These are phyloP conservation scores for Fusarium sp. DNA, from an alignment of 2,329 filamentous ascomycete genomes.

Conservation along the genomic window DNA sequence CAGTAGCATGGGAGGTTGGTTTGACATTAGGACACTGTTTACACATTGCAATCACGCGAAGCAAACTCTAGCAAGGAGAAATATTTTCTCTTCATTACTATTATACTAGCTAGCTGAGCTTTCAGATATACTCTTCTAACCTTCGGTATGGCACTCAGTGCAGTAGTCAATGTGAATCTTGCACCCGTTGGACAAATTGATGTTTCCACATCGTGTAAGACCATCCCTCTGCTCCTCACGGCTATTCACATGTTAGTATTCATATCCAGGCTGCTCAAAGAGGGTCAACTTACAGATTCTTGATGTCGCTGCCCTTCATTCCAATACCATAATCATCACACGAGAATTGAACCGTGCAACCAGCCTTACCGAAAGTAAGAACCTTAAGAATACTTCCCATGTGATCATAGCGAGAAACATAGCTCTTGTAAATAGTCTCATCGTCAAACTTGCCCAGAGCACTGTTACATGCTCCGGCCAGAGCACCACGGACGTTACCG, in stretches of 20 bases:
- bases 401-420: not conserved
- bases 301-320: constrained; percentile 18
- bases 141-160: not conserved
- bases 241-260: not conserved
- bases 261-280: fast-evolving
- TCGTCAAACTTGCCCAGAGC: constrained; percentile 7
- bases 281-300: constrained; percentile 10
- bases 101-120: fast-evolving
- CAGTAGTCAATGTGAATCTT: constrained; percentile 21
- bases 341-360: constrained; percentile 9
- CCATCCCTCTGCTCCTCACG: not conserved
- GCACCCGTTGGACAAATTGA: constrained; percentile 8
- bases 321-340: constrained; percentile 19
- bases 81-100: not conserved
- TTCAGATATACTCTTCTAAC: not conserved
- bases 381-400: constrained; percentile 19
- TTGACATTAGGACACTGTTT: too few relatives aligned
- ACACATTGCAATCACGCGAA: not conserved
- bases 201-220: constrained; percentile 7
- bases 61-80: not conserved
- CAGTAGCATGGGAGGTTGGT: not conserved
- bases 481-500: not conserved
- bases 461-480: not conserved
- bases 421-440: constrained; percentile 3
- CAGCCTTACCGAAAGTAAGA: not conserved